phyloP scores from a whole-genome alignment of 345 rosid species.

The Psidium guajava region DNA sequence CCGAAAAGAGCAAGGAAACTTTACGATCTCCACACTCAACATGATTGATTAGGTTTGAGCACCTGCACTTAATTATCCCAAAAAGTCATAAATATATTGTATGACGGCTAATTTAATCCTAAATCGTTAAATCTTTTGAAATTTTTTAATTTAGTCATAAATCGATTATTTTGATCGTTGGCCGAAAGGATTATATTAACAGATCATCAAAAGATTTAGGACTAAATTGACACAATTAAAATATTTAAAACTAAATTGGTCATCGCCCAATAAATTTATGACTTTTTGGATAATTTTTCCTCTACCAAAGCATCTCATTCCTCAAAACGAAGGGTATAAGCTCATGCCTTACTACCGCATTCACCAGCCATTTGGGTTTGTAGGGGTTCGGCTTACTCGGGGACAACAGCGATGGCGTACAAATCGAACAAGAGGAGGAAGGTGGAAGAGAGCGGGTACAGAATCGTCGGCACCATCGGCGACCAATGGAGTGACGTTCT shows the following conservation, averaged over 20 bases:
- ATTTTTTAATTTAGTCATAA: too few relatives aligned
- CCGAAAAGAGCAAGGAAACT: not conserved
- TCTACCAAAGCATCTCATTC: not conserved
- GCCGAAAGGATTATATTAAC: too few relatives aligned
- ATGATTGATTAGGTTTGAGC: not conserved
- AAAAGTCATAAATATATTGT: too few relatives aligned
- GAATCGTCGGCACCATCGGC: constrained; percentile 30
- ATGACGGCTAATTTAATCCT: too few relatives aligned
- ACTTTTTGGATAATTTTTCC: too few relatives aligned
- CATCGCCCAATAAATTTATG: too few relatives aligned
- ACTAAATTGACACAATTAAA: too few relatives aligned
- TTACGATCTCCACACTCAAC: not conserved
- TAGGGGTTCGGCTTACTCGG: constrained; percentile 10
- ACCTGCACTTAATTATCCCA: not conserved
- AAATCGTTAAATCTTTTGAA: too few relatives aligned
- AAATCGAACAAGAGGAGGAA: constrained; percentile 19
- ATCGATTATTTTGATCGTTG: too few relatives aligned
- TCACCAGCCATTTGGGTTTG: not conserved
- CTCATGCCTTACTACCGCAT: not conserved
- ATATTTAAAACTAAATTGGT: too few relatives aligned
- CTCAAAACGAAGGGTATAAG: not conserved
- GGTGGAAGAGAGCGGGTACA: constrained; percentile 22
- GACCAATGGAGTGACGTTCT: constrained; percentile 40
- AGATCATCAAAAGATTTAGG: too few relatives aligned
- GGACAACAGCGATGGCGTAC: constrained; percentile 9